A percentile compares a stretch with the other conserved stretches of the same genome.
These are phyloP conservation scores for Salisapilia sapeloensis DNA, from an alignment of 352 stramenopile genomes.

Conservation along the genomic window DNA sequence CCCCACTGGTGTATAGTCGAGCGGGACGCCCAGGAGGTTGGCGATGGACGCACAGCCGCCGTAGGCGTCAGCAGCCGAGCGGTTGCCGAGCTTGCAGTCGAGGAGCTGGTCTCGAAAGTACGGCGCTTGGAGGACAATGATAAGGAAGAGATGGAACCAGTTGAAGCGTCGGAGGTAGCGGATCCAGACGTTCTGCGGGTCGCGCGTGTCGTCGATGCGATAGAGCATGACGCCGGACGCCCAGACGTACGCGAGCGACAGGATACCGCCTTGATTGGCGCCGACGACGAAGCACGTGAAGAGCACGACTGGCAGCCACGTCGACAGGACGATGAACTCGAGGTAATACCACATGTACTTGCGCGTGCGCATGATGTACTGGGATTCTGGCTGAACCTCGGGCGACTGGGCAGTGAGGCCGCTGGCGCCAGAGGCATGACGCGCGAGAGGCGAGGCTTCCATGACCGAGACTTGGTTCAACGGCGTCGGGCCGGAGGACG, in stretches of 20 bases:
- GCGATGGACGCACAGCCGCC: slow-evolving; percentile 47
- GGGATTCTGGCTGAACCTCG: too few species aligned
- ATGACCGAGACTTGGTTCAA: slow-evolving; percentile 2
- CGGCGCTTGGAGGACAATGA: slow-evolving; percentile 48
- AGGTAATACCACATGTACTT: slow-evolving; percentile 57
- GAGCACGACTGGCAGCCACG: slow-evolving; percentile 52
- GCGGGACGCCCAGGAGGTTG: slow-evolving; percentile 46
- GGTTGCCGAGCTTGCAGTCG: slow-evolving; percentile 21
- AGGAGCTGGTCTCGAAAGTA: slow-evolving; percentile 34
- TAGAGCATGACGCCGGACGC: slow-evolving; percentile 59
- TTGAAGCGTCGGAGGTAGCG: slow-evolving; percentile 65
- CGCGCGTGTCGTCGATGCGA: slow-evolving; percentile 44
- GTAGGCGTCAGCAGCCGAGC: slow-evolving; percentile 5
- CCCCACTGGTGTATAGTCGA: slow-evolving; percentile 23
- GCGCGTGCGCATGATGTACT: slow-evolving; percentile 35
- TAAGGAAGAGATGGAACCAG: slow-evolving; percentile 66
- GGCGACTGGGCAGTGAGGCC: neutral
- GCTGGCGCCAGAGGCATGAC: too few species aligned
- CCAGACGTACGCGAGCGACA: slow-evolving; percentile 65
- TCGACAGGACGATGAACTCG: slow-evolving; percentile 36
- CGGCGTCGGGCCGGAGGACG: slow-evolving; percentile 1
- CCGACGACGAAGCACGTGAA: slow-evolving; percentile 60
- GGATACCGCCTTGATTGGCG: slow-evolving; percentile 39
- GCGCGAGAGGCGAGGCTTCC: too few species aligned
- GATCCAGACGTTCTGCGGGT: slow-evolving; percentile 42